Conservation (phyloP, 768 basidiomycete genomes). For the Boletellus ananas region DNA sequence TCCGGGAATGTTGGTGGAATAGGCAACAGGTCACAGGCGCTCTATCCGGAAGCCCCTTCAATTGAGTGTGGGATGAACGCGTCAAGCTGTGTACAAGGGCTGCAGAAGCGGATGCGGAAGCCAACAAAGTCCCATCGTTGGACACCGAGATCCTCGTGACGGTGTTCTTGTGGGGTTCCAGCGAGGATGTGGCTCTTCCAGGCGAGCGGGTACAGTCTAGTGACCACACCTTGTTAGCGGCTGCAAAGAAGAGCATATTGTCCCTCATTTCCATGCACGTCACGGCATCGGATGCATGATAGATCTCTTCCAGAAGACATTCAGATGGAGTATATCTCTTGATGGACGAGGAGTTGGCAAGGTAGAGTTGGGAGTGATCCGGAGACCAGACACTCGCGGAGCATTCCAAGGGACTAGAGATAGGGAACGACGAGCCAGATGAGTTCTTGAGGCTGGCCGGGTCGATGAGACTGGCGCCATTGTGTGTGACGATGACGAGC, state of each 20-base stretch:
- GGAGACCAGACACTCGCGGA: conserved; percentile 46
- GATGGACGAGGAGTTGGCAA: conserved; percentile 47
- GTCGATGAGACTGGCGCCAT: conserved; percentile 48
- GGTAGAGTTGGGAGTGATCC: conserved; percentile 52
- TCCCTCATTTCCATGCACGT: conserved; percentile 32
- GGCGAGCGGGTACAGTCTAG: conserved; percentile 43
- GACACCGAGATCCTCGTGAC: conserved; percentile 57
- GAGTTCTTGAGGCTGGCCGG: conserved; percentile 43
- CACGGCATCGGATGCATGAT: conserved; percentile 27
- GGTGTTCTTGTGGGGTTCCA: conserved; percentile 48
- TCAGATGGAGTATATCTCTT: conserved; percentile 50
- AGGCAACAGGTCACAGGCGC: conserved; percentile 45
- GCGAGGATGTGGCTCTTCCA: conserved; percentile 42
- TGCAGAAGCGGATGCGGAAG: conserved; percentile 48
- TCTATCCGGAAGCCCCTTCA: conserved; percentile 49
- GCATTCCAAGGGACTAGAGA: conserved; percentile 32
- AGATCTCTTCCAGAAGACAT: conserved; percentile 43
- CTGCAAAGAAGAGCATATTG: conserved; percentile 45
- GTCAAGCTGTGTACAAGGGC: conserved; percentile 61
- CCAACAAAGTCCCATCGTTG: conserved; percentile 54
- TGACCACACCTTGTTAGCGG: conserved; percentile 43
- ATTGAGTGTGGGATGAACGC: conserved; percentile 47
- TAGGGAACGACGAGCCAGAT: conserved; percentile 38
- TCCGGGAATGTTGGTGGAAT: conserved; percentile 64
- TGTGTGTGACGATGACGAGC: conserved; percentile 52